These are phyloP conservation scores for Auxenochlorella protothecoides DNA, from an alignment of 139 green algal species.

Conservation along the genomic window DNA sequence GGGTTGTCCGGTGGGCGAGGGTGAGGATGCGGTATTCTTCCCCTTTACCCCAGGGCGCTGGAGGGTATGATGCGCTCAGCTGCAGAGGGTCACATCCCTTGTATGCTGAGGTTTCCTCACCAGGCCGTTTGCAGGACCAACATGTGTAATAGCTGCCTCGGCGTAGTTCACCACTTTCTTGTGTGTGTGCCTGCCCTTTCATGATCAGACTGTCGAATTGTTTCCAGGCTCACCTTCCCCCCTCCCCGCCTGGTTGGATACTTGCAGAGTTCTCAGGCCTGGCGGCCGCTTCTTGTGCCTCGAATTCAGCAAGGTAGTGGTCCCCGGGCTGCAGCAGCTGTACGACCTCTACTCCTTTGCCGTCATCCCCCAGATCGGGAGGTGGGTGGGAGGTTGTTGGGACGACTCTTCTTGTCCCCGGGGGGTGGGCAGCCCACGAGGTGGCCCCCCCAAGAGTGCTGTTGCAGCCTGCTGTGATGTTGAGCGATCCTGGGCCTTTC, in stretches of 20 bases:
- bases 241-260: not conserved
- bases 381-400: not conserved
- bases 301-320: conserved; percentile 77
- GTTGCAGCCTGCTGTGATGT: too few species aligned
- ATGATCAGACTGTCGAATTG: not conserved
- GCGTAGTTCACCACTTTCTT: too few species aligned
- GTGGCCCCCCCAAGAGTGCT: too few species aligned
- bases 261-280: conserved; percentile 59
- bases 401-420: not conserved
- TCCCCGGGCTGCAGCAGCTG: conserved; percentile 57
- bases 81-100: too few species aligned
- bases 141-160: too few species aligned
- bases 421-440: too few species aligned
- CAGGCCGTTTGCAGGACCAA: too few species aligned
- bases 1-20: too few species aligned
- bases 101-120: too few species aligned
- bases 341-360: conserved; percentile 95
- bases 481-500: too few species aligned
- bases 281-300: conserved; percentile 86
- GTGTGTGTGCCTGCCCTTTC: too few species aligned
- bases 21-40: not conserved
- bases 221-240: not conserved
- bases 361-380: conserved; percentile 86
- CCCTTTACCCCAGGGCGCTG: not conserved
- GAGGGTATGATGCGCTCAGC: too few species aligned